Evolutionary conservation across 495 filamentous ascomycete genomes (phyloP).

Genomic region (Articulospora tetracladia): DNA sequence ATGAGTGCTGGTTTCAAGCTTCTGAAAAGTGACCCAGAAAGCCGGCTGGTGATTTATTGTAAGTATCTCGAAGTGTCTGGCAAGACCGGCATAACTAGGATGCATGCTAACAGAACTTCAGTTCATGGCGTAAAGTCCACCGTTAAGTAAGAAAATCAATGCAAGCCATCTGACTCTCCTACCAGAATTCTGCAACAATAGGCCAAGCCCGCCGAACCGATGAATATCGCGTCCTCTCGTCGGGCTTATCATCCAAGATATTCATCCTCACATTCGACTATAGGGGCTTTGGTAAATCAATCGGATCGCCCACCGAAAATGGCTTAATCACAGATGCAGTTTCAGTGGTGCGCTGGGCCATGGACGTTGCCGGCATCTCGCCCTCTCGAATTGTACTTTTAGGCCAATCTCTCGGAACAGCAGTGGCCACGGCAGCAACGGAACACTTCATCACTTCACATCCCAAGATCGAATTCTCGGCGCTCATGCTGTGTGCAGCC

Average conservation of each 20-base stretch:
- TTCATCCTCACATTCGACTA: slow-evolving; percentile 75
- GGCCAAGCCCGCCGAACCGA: slow-evolving; percentile 47
- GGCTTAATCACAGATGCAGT: slow-evolving; percentile 68
- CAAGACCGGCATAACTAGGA: not conserved
- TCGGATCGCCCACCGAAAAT: slow-evolving; percentile 61
- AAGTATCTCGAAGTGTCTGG: slow-evolving; percentile 21
- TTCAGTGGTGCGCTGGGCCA: slow-evolving; percentile 52
- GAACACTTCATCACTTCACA: slow-evolving; percentile 32
- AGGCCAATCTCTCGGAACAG: slow-evolving; percentile 71
- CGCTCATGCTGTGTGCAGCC: slow-evolving; percentile 59
- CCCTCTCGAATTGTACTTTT: slow-evolving; percentile 61
- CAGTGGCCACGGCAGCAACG: slow-evolving; percentile 59
- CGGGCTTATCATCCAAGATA: slow-evolving; percentile 43
- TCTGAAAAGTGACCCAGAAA: slow-evolving; percentile 50
- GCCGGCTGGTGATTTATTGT: slow-evolving; percentile 56
- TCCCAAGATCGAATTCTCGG: slow-evolving; percentile 37
- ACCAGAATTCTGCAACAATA: slow-evolving; percentile 49
- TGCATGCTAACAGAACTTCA: not conserved
- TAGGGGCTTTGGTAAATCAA: slow-evolving; percentile 68
- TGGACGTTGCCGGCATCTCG: slow-evolving; percentile 45
- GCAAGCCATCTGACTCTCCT: slow-evolving; percentile 1
- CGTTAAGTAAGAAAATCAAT: slow-evolving; percentile 39
- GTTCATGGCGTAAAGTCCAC: not conserved
- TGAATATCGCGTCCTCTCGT: slow-evolving; percentile 46
- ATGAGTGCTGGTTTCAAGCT: slow-evolving; percentile 46